Evolutionary conservation across 305 asterid species (phyloP).

Genomic region (Euphrasia arctica): DNA sequence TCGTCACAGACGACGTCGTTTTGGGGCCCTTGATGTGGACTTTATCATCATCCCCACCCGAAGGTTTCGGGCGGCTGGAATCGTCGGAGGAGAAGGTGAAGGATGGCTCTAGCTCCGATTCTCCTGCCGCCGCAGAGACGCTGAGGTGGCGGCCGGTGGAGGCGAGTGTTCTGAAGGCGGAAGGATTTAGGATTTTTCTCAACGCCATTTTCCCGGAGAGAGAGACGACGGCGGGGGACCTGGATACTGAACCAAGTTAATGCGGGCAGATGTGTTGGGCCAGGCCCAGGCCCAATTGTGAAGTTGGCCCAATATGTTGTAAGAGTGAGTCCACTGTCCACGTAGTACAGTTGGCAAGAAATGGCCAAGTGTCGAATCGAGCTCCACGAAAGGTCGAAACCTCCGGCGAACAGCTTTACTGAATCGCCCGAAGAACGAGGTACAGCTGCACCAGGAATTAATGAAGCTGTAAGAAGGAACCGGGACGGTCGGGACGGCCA

Average conservation of each 20-base stretch:
- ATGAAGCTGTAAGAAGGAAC: not conserved
- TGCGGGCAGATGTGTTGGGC: not conserved
- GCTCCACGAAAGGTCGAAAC: not conserved
- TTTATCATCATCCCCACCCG: conserved; percentile 37
- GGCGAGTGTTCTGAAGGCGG: conserved; percentile 31
- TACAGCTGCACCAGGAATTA: too few relatives aligned
- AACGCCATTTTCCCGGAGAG: conserved; percentile 56
- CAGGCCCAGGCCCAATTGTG: not conserved
- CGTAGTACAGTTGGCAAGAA: not conserved
- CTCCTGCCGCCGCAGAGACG: conserved; percentile 37
- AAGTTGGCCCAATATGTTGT: not conserved
- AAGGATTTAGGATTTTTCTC: conserved; percentile 37
- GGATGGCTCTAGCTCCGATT: conserved; percentile 42
- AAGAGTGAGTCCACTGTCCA: not conserved
- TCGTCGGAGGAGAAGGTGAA: conserved; percentile 49
- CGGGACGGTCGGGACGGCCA: not conserved
- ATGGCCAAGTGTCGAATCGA: not conserved
- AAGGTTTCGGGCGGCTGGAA: conserved; percentile 27
- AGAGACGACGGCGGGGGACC: not conserved
- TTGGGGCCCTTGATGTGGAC: conserved; percentile 49
- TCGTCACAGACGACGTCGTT: conserved; percentile 41
- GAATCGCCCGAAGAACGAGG: not conserved
- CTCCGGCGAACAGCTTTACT: not conserved
- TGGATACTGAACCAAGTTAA: conserved; percentile 3
- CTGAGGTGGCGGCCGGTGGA: conserved; percentile 37